Conservation (phyloP, 257 asterid genomes). For the Solanum lycopersicoides region DNA sequence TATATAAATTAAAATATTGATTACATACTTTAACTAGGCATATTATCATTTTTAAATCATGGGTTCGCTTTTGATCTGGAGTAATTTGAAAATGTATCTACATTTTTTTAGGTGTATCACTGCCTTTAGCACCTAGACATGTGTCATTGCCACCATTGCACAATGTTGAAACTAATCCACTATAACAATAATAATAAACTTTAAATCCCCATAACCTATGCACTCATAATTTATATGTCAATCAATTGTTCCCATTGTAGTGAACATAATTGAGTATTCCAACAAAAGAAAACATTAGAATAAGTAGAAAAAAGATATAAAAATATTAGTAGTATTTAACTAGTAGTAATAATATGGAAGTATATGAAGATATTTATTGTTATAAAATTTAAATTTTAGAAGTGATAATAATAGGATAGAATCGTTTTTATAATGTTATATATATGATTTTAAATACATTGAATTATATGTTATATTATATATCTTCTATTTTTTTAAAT, state of each 20-base stretch:
- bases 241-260: not conserved
- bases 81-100: not conserved
- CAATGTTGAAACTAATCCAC: not conserved
- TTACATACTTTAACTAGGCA: no score
- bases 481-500: no score
- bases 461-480: no score
- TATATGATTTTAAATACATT: not conserved
- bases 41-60: no score
- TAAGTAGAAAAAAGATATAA: not conserved
- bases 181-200: not conserved
- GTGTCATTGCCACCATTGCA: not conserved
- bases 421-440: not conserved
- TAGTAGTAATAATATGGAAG: not conserved
- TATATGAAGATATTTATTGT: not conserved
- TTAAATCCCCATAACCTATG: not conserved
- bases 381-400: not conserved
- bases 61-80: no score
- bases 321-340: not conserved
- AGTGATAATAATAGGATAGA: not conserved
- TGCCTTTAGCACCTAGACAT: not conserved
- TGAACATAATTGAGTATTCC: not conserved
- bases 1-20: no score
- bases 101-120: not conserved
- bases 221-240: not conserved
- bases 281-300: not conserved